phyloP scores from a whole-genome alignment of 2,329 filamentous ascomycete genomes.

The Ceratocystis cubensis region DNA sequence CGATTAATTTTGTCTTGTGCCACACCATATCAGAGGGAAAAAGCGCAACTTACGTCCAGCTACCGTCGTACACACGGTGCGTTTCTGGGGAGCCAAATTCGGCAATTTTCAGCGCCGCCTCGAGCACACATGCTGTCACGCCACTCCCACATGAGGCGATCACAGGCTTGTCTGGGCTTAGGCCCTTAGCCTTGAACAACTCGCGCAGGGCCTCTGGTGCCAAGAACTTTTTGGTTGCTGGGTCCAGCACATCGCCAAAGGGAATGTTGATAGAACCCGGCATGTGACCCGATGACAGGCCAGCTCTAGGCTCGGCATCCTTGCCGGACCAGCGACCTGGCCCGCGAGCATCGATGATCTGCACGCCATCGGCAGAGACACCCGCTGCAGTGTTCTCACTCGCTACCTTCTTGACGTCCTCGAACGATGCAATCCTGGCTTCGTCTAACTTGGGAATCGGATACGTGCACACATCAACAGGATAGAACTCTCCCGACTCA shows the following conservation, averaged over 20 bases:
- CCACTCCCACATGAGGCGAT: slow-evolving; percentile 86
- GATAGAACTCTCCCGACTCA: slow-evolving; percentile 64
- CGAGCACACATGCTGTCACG: slow-evolving; percentile 82
- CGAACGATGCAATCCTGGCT: slow-evolving; percentile 62
- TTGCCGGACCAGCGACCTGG: slow-evolving; percentile 67
- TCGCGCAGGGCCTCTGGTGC: slow-evolving; percentile 57
- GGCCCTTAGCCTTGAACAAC: slow-evolving; percentile 65
- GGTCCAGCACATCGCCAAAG: slow-evolving; percentile 66
- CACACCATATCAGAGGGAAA: neutral
- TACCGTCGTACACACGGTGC: slow-evolving; percentile 81
- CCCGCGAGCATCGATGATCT: slow-evolving; percentile 79
- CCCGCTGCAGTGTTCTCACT: slow-evolving; percentile 70
- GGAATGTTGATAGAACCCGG: slow-evolving; percentile 77
- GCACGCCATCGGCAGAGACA: slow-evolving; percentile 64
- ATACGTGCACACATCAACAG: slow-evolving; percentile 51
- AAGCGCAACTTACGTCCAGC: slow-evolving; percentile 70
- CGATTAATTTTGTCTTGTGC: too few relatives aligned
- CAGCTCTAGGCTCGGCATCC: slow-evolving; percentile 75
- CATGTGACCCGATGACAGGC: slow-evolving; percentile 81
- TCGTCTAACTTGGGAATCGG: slow-evolving; percentile 49
- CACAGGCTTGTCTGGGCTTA: slow-evolving; percentile 69
- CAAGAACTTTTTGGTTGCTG: slow-evolving; percentile 67
- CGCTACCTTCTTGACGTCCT: slow-evolving; percentile 68
- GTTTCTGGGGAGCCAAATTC: slow-evolving; percentile 55
- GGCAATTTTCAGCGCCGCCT: slow-evolving; percentile 71